phyloP scores from a whole-genome alignment of 305 asterid species.

The Fraxinus angustifolia region DNA sequence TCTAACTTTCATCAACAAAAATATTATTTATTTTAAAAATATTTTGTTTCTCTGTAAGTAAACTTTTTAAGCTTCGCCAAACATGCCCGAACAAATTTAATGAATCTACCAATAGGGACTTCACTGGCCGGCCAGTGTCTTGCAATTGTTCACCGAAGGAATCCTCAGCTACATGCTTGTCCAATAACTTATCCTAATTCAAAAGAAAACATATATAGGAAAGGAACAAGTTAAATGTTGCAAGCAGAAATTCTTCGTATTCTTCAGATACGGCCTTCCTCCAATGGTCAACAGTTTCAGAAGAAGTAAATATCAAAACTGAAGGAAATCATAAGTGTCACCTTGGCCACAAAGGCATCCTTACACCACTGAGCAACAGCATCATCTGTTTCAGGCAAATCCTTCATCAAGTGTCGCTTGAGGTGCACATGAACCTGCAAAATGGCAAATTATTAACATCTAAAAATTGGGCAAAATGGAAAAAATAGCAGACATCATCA shows the following conservation, averaged over 20 bases:
- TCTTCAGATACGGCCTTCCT: not conserved
- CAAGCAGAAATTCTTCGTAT: slow-evolving; percentile 3
- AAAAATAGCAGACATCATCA: not conserved
- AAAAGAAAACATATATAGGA: slow-evolving; percentile 8
- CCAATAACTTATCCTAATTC: slow-evolving; percentile 60
- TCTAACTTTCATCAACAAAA: not conserved
- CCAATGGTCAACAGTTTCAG: not conserved
- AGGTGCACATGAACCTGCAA: slow-evolving; percentile 88
- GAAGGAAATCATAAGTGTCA: slow-evolving; percentile 13
- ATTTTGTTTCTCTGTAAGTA: not conserved
- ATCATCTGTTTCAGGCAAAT: slow-evolving; percentile 80
- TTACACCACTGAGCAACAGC: slow-evolving; percentile 93
- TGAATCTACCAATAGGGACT: slow-evolving; percentile 65
- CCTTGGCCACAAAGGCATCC: slow-evolving; percentile 82
- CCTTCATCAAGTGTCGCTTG: slow-evolving; percentile 80
- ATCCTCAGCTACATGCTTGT: slow-evolving; percentile 63
- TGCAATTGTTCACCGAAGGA: slow-evolving; percentile 63
- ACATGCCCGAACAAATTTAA: slow-evolving; percentile 14
- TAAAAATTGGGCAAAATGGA: not conserved
- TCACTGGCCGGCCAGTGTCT: slow-evolving; percentile 71
- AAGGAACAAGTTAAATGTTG: not conserved
- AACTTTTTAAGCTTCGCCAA: not conserved
- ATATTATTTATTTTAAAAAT: not conserved
- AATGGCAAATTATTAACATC: not conserved
- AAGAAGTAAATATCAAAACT: not conserved